These are phyloP conservation scores for Kokia cookei DNA, from an alignment of 441 rosid genomes.

Conservation along the genomic window DNA sequence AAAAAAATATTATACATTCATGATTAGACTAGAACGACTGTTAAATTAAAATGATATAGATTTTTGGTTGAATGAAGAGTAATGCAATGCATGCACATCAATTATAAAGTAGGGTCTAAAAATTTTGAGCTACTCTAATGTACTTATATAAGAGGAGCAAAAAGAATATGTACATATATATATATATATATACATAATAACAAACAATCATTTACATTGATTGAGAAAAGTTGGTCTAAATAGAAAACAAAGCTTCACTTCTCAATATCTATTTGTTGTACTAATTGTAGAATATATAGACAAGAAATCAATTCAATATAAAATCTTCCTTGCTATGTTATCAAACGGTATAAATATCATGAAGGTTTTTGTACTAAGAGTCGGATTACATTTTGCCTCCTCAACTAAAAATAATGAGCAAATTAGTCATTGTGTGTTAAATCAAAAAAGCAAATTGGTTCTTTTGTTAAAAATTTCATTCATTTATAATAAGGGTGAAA, in stretches of 20 bases:
- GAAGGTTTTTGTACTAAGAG: fast-evolving
- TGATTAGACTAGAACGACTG: not conserved
- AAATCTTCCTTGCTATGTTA: not conserved
- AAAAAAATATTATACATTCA: not conserved
- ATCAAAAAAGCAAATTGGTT: too few species aligned
- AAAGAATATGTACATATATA: not conserved
- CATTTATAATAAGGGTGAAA: too few species aligned
- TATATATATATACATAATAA: not conserved
- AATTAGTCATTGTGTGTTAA: too few species aligned
- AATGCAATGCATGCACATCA: conserved; percentile 3
- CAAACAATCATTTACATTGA: not conserved
- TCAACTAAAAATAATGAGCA: too few species aligned
- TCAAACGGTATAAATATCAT: not conserved
- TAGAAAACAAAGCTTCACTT: not conserved
- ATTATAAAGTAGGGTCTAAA: conserved; percentile 15
- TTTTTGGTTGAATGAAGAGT: not conserved
- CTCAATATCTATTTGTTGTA: not conserved
- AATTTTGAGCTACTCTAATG: not conserved
- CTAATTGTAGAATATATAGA: not conserved
- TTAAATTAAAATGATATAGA: too few species aligned
- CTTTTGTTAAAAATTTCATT: too few species aligned
- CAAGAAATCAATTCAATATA: not conserved
- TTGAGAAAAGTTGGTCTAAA: not conserved
- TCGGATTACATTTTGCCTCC: too few species aligned
- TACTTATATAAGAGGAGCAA: not conserved